Evolutionary conservation across 495 filamentous ascomycete genomes (phyloP).

Genomic region (Penicillium herquei): DNA sequence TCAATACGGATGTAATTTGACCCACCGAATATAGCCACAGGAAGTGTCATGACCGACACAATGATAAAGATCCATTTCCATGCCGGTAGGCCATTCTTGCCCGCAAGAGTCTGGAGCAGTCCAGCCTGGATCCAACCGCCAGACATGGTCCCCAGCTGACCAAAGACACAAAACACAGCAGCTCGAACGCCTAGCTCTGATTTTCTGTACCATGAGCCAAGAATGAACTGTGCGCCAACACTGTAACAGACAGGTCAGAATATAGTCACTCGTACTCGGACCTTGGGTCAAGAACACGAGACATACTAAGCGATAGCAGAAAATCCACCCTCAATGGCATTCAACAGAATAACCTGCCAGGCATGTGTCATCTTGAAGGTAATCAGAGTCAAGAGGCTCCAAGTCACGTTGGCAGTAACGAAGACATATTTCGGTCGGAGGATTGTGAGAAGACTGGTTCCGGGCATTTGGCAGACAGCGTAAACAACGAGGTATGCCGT

Average conservation of each 20-base stretch:
- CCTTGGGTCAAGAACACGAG: not conserved
- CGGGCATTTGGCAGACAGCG: constrained; percentile 38
- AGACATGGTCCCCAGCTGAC: constrained; percentile 29
- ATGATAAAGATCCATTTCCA: constrained; percentile 38
- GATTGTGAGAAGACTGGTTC: constrained; percentile 32
- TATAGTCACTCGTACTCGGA: not conserved
- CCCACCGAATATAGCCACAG: constrained; percentile 30
- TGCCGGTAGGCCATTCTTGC: constrained; percentile 26
- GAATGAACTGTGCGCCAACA: constrained; percentile 30
- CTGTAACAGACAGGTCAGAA: constrained; percentile 10
- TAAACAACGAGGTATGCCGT: constrained; percentile 38
- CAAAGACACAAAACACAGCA: constrained; percentile 31
- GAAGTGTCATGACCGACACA: constrained; percentile 31
- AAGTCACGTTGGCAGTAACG: constrained; percentile 32
- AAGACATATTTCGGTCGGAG: constrained; percentile 35
- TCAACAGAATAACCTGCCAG: constrained; percentile 35
- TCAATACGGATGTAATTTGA: not conserved
- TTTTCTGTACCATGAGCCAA: constrained; percentile 30
- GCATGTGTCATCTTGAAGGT: constrained; percentile 33
- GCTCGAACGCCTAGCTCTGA: constrained; percentile 30
- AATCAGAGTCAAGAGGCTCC: constrained; percentile 34
- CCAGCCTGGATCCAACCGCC: constrained; percentile 34
- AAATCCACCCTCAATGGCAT: constrained; percentile 36
- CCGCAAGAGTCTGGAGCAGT: constrained; percentile 19
- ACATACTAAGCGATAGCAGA: constrained; percentile 37